These are phyloP conservation scores for Wickerhamomyces pijperi DNA, from an alignment of 805 yeast genomes.

Conservation along the genomic window DNA sequence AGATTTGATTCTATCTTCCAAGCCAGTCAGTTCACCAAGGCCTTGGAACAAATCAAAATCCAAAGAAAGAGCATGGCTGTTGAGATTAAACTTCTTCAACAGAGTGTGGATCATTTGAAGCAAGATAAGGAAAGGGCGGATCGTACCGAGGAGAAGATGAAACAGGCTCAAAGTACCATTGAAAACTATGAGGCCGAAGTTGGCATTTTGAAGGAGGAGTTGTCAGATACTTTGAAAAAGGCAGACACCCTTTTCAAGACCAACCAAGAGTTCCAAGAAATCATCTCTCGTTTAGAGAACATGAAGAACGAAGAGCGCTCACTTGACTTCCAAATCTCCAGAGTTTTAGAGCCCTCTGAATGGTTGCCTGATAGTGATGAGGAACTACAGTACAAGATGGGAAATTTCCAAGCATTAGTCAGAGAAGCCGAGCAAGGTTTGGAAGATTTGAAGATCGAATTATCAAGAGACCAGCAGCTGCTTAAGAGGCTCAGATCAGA, in stretches of 20 bases:
- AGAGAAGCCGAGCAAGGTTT: constrained; percentile 21
- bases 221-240: constrained; percentile 43
- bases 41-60: constrained; percentile 65
- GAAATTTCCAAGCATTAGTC: constrained; percentile 28
- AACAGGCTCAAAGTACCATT: constrained; percentile 31
- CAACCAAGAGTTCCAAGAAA: constrained; percentile 73
- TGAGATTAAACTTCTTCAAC: constrained; percentile 68
- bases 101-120: constrained; percentile 66
- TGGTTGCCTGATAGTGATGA: constrained; percentile 32
- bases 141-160: constrained; percentile 37
- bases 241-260: constrained; percentile 57
- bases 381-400: constrained; percentile 26
- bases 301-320: constrained; percentile 36
- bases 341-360: constrained; percentile 37
- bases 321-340: constrained; percentile 36
- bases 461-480: constrained; percentile 14
- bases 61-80: constrained; percentile 67
- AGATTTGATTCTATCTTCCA: constrained; percentile 95
- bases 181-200: constrained; percentile 37
- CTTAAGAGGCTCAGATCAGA: constrained; percentile 20
- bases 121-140: constrained; percentile 66
- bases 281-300: constrained; percentile 51
- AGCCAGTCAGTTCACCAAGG: constrained; percentile 87
- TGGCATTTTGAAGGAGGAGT: constrained; percentile 32
- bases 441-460: constrained; percentile 12